Evolutionary conservation across 2,329 filamentous ascomycete genomes (phyloP).

Genomic region (Fusarium armeniacum): DNA sequence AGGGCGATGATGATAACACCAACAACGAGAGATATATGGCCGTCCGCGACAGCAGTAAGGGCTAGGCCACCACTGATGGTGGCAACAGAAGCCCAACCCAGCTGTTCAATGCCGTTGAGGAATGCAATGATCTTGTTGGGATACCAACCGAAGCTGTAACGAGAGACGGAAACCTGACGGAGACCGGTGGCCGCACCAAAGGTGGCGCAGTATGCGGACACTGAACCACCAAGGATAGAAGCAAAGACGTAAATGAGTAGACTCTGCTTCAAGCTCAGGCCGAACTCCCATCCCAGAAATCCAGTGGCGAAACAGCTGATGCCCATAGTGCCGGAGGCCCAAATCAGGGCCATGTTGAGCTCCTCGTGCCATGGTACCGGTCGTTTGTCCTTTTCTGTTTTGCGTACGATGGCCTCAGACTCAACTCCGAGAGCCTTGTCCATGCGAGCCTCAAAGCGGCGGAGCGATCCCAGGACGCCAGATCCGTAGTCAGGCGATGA

Average conservation of each 20-base stretch:
- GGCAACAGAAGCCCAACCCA: constrained; percentile 22
- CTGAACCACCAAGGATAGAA: constrained; percentile 16
- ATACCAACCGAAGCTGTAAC: constrained; percentile 22
- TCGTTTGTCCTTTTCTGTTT: constrained; percentile 19
- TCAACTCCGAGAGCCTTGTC: constrained; percentile 17
- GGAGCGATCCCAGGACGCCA: constrained; percentile 8
- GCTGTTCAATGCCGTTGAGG: constrained; percentile 16
- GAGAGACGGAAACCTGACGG: constrained; percentile 13
- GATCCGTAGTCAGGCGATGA: neutral
- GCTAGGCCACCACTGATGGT: constrained; percentile 17
- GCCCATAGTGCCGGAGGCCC: constrained; percentile 16
- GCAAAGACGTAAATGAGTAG: constrained; percentile 11
- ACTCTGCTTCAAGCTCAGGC: constrained; percentile 22
- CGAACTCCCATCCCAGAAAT: constrained; percentile 19
- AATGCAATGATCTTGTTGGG: constrained; percentile 20
- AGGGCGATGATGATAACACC: constrained; percentile 18
- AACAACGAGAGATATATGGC: constrained; percentile 14
- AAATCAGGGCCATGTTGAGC: constrained; percentile 22
- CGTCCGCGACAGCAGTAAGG: neutral
- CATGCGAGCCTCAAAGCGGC: constrained; percentile 20
- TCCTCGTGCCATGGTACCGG: constrained; percentile 13
- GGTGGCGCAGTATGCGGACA: constrained; percentile 12
- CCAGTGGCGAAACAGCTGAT: constrained; percentile 22
- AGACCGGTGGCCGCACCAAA: constrained; percentile 11
- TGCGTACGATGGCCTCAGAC: constrained; percentile 14